phyloP scores from a whole-genome alignment of 2,329 filamentous ascomycete species.

The Aspergillus tamarii region DNA sequence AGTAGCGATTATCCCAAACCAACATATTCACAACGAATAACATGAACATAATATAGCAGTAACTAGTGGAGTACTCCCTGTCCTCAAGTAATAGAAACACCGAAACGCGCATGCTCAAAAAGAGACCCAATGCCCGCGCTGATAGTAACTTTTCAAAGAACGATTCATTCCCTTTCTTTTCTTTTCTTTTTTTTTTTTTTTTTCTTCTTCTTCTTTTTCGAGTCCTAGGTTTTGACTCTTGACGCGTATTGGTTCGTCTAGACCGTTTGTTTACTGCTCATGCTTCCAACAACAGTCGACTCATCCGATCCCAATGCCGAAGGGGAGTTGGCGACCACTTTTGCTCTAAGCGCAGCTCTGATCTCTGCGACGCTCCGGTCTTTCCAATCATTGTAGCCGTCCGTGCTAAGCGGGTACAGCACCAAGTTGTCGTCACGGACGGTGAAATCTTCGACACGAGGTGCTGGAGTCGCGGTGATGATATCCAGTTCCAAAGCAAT shows the following conservation, averaged over 20 bases:
- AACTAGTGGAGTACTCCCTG: conserved; percentile 12
- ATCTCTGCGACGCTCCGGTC: conserved; percentile 52
- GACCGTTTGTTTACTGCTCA: conserved; percentile 27
- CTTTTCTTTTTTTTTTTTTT: conserved; percentile 17
- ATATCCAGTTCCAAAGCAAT: conserved; percentile 74
- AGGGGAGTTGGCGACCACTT: conserved; percentile 33
- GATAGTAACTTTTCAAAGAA: conserved; percentile 7
- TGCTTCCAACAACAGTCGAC: conserved; percentile 27
- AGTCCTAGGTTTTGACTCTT: background rate
- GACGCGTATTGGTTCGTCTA: conserved; percentile 3
- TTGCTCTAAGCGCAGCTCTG: conserved; percentile 43
- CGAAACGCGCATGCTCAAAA: conserved; percentile 29
- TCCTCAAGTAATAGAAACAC: conserved; percentile 25
- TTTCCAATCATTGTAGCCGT: conserved; percentile 55
- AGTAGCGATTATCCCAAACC: background rate
- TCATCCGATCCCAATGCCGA: conserved; percentile 23
- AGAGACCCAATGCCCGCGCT: conserved; percentile 22
- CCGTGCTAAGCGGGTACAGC: conserved; percentile 45
- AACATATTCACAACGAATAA: conserved; percentile 9
- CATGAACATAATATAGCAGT: background rate
- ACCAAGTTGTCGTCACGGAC: conserved; percentile 40
- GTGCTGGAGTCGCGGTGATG: conserved; percentile 63
- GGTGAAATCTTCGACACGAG: conserved; percentile 55
- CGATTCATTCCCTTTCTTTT: conserved; percentile 1
- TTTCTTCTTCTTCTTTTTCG: conserved; percentile 5